phyloP scores from a whole-genome alignment of 2,329 filamentous ascomycete species.

The Fusarium virguliforme region DNA sequence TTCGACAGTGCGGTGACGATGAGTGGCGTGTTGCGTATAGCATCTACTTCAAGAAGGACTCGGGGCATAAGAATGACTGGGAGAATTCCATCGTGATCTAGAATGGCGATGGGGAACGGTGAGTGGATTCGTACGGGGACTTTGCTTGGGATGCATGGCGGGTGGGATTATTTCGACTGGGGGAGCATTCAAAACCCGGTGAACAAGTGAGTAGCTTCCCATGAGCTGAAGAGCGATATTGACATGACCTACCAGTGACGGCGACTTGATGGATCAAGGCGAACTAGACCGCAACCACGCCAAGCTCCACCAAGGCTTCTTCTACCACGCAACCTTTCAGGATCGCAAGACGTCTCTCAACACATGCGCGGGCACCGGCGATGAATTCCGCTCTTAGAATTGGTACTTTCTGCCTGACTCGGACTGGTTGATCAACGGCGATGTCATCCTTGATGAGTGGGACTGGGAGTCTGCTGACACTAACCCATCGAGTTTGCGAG shows the following conservation, averaged over 20 bases:
- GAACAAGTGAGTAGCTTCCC: background rate
- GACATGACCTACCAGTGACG: background rate
- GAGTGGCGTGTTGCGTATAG: slow-evolving; percentile 1
- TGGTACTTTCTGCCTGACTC: background rate
- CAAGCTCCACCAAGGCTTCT: background rate
- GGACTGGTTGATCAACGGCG: background rate
- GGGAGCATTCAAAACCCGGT: background rate
- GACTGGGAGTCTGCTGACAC: background rate
- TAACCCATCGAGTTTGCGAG: background rate
- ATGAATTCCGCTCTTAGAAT: background rate
- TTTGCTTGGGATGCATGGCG: background rate
- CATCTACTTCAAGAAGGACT: background rate
- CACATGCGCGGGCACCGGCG: background rate
- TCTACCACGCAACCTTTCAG: background rate
- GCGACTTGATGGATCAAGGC: background rate
- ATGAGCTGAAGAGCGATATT: background rate
- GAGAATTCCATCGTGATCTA: background rate
- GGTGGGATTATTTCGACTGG: background rate
- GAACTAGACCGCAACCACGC: background rate
- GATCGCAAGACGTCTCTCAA: background rate
- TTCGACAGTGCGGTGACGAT: background rate
- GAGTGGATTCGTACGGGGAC: background rate
- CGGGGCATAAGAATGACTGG: background rate
- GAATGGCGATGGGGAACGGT: background rate
- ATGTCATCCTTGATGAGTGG: background rate